Evolutionary conservation across 2,329 filamentous ascomycete genomes (phyloP).

Genomic region (Aspergillus sp.): DNA sequence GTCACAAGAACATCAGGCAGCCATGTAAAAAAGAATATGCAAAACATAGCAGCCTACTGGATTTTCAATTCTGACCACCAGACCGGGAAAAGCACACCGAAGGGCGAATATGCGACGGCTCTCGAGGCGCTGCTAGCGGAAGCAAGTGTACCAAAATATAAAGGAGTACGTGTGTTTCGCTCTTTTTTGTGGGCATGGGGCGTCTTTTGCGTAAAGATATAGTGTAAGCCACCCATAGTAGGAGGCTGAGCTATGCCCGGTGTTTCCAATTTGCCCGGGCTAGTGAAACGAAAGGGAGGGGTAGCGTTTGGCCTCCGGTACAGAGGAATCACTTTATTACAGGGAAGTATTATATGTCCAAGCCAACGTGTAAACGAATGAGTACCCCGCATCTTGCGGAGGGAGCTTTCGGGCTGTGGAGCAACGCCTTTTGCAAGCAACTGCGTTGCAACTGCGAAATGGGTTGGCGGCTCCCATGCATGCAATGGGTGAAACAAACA

Average conservation of each 20-base stretch:
- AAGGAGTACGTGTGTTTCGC: neutral
- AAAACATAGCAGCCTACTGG: neutral
- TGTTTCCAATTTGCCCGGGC: slow-evolving; percentile 1
- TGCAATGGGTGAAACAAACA: neutral
- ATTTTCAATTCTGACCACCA: neutral
- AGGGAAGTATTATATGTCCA: too few species aligned
- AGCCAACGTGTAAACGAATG: neutral
- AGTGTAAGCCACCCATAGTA: neutral
- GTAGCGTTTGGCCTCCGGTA: neutral
- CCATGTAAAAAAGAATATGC: neutral
- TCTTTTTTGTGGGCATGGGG: neutral
- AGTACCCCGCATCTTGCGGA: neutral
- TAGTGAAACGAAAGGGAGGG: neutral
- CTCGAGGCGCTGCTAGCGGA: neutral
- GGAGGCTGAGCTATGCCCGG: neutral
- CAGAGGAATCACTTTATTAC: too few species aligned
- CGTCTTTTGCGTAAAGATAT: neutral
- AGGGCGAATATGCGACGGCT: neutral
- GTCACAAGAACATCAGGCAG: neutral
- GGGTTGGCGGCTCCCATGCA: too few species aligned
- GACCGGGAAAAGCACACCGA: neutral
- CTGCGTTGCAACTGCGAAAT: too few species aligned
- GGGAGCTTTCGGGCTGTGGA: neutral
- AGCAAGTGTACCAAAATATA: neutral
- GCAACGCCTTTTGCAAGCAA: neutral